Base-by-base conservation (phyloP, 2,329 filamentous ascomycete genomes). In the Xylariaceae sp. region DNA sequence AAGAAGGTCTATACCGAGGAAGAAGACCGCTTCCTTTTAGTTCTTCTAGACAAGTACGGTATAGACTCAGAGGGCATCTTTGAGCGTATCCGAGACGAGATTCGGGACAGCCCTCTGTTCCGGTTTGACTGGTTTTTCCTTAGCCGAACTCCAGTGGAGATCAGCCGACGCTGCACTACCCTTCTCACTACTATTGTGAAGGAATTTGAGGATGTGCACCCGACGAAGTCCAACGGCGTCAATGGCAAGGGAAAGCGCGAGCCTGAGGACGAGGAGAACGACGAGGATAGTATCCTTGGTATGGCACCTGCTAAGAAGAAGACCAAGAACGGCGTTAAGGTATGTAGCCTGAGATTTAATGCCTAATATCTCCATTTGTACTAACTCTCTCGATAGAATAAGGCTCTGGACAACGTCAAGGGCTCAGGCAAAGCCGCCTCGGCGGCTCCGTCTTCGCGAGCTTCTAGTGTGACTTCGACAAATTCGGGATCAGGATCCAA, bases 1-100 rank as follows among this genome's bases (percentile, higher is more conserved):
- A 98, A 98, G 74, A 98, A 98, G 73, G 91, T 98, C 1, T 98
- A 98, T 65, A 97, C 91, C 0, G 94, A 98, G 64, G 93, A 98
- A 64, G 93, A 98, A 66, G 93, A 98, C 64, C 82, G 93, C 3
- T 98, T 98, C 70, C 70, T 98, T 42, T 77, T 98, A 25, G 92
- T 98, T 40, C 85, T 96, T 70, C 77, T 98, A 5, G 90, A 98
- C 69, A 88, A 85, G 66, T 86, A 90, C 58, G 93, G 94, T 6
- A 83, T 98, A 27, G 94, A 98, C 63, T 86, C 86, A 2, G 92
- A 97, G 59, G 82, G 82, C 25, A 79, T 98, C 52, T 94, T 93
- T 65, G 93, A 98, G 58, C 85, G 83, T 65, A 95, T 98, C 62
- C 85, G 93, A n/a, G 92, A 97, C 54, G 93, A 97, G 64, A 95